Evolutionary conservation across 768 basidiomycete species (phyloP).

Genomic region (Hydnum rufescens): DNA sequence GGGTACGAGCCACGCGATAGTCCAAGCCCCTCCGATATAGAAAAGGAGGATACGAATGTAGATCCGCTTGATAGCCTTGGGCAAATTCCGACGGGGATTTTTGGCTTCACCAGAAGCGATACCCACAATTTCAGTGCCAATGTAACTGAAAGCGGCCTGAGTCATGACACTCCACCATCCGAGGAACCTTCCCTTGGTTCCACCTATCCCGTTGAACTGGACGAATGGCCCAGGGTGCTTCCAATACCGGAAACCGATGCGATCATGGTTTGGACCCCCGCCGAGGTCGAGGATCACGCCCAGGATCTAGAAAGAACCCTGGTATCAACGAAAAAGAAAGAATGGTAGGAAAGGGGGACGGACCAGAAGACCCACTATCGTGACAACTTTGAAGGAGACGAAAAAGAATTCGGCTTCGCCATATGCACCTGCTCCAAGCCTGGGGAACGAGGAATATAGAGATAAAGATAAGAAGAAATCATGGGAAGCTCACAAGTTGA

Average conservation of each 20-base stretch:
- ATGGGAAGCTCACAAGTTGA: conserved; percentile 45
- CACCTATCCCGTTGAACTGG: conserved; percentile 29
- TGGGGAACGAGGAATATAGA: conserved; percentile 33
- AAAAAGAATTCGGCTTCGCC: conserved; percentile 59
- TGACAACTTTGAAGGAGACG: conserved; percentile 76
- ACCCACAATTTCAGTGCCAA: conserved; percentile 95
- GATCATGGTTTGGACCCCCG: conserved; percentile 67
- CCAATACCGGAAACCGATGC: conserved; percentile 70
- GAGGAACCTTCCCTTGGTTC: conserved; percentile 33
- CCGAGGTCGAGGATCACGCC: conserved; percentile 69
- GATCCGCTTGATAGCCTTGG: conserved; percentile 46
- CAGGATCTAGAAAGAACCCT: conserved; percentile 17
- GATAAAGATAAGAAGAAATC: conserved; percentile 26
- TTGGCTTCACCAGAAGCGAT: conserved; percentile 72
- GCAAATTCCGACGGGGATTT: conserved; percentile 48
- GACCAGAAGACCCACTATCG: conserved; percentile 16
- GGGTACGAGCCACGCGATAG: conserved; percentile 34
- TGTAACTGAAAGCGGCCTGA: conserved; percentile 83
- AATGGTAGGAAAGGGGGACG: background rate
- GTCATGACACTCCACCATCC: conserved; percentile 53
- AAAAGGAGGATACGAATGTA: conserved; percentile 70
- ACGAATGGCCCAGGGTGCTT: conserved; percentile 75
- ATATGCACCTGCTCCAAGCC: conserved; percentile 15
- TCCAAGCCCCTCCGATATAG: conserved; percentile 21
- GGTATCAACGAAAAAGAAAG: background rate